These are phyloP conservation scores for Thelephora terrestris DNA, from an alignment of 1,284 basidiomycete genomes.

Conservation along the genomic window DNA sequence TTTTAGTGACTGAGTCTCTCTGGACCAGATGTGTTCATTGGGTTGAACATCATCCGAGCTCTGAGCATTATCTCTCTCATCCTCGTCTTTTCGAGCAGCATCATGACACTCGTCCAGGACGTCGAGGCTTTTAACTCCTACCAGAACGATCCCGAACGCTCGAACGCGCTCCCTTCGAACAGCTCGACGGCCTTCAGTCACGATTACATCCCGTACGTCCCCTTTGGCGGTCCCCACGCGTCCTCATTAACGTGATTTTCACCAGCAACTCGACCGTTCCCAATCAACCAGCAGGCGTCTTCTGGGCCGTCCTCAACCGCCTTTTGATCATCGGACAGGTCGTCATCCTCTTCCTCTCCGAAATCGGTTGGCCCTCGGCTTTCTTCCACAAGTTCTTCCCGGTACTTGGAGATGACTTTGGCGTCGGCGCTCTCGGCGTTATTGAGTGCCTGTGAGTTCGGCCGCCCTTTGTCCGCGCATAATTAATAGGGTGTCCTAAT, in stretches of 20 bases:
- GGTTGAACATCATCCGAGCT: slow-evolving; percentile 66
- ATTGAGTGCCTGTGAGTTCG: slow-evolving; percentile 65
- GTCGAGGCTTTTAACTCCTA: slow-evolving; percentile 67
- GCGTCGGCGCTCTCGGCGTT: slow-evolving; percentile 72
- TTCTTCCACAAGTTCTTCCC: slow-evolving; percentile 79
- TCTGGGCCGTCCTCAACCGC: slow-evolving; percentile 79
- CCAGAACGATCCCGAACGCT: slow-evolving; percentile 26
- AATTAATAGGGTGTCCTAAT: not conserved
- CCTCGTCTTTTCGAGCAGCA: slow-evolving; percentile 67
- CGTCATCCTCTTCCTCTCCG: slow-evolving; percentile 59
- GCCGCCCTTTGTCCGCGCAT: slow-evolving; percentile 3
- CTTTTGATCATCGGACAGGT: slow-evolving; percentile 74
- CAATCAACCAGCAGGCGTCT: slow-evolving; percentile 76
- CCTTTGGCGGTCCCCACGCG: not conserved
- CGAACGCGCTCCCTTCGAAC: slow-evolving; percentile 8
- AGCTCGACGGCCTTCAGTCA: slow-evolving; percentile 33
- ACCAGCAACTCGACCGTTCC: slow-evolving; percentile 67
- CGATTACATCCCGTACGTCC: slow-evolving; percentile 65
- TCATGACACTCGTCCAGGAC: slow-evolving; percentile 73
- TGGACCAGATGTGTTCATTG: slow-evolving; percentile 54
- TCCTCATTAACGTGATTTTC: slow-evolving; percentile 5
- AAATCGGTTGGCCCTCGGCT: slow-evolving; percentile 54
- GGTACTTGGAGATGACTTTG: slow-evolving; percentile 76
- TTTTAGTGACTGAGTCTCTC: not conserved
- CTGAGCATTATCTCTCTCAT: slow-evolving; percentile 72